These are phyloP conservation scores for Nakazawaea holstii DNA, from an alignment of 805 yeast species.

Conservation along the genomic window DNA sequence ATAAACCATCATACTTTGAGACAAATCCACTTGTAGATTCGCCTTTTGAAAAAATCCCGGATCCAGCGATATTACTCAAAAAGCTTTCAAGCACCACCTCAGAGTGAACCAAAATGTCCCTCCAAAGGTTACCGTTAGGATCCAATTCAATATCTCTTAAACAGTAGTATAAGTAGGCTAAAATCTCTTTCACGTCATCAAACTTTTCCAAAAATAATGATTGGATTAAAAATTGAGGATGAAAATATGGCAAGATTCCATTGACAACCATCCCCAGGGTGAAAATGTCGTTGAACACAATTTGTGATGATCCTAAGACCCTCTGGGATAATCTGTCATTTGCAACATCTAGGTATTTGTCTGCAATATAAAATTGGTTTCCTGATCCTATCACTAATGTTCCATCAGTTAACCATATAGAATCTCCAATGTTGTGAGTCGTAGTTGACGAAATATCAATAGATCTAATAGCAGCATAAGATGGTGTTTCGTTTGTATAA, in stretches of 20 bases:
- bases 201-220: conserved; percentile 58
- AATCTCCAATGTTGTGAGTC: conserved; percentile 80
- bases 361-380: conserved; percentile 81
- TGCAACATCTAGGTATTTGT: conserved; percentile 52
- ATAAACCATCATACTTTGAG: neutral
- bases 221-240: conserved; percentile 84
- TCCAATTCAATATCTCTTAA: conserved; percentile 51
- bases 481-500: conserved; percentile 74
- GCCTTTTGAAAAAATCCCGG: neutral
- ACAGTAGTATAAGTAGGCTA: conserved; percentile 45
- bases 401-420: conserved; percentile 80
- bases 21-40: conserved; percentile 1
- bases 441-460: conserved; percentile 70
- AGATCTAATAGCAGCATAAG: conserved; percentile 70
- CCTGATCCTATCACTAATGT: conserved; percentile 82
- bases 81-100: neutral
- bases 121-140: conserved; percentile 14
- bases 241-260: conserved; percentile 87
- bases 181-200: conserved; percentile 47
- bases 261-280: conserved; percentile 73
- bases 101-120: conserved; percentile 16
- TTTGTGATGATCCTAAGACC: conserved; percentile 55
- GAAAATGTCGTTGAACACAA: conserved; percentile 51
- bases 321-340: conserved; percentile 44
- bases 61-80: neutral